Evolutionary conservation across 345 rosid species (phyloP), one percentile per base, ranked within the genome.

Genomic region (Schrenkiella parvula): DNA sequence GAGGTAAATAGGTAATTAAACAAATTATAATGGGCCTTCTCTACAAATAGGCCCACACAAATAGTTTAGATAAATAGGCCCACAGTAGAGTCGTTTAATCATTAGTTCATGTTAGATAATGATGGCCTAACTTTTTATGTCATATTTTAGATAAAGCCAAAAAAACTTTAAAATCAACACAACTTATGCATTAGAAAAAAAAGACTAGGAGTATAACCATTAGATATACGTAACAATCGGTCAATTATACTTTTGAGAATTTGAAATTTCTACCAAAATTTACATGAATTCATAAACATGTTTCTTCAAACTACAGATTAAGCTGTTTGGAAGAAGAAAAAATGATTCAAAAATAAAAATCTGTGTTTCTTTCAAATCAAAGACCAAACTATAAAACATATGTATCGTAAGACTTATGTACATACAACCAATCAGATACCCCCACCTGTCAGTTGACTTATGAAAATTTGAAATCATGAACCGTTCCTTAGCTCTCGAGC

Each of bases 401-500:
- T 8, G 39, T 43, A 9, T 11, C 15, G n/a, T 55, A 55, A 23
- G 4, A 9, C 8, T 4, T 56, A 5, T 56, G n/a, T 69, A 69
- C 73, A 57, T 22, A 0, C 47, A 76, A 25, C 72, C 62, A 69
- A 53, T 73, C 8, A 48, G 15, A 48, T 6, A 8, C 39, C 21
- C 0, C 74, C 70, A 60, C 58, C 18, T 75, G 61, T 35, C 22
- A 11, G n/a, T 31, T 48, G 67, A 66, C 44, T 74, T 66, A 22
- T 1, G 2, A 43, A 60, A n/a, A 1, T 68, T 34, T n/a, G 11
- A 48, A 39, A 55, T 47, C 61, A 37, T 59, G 78, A 78, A 28
- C 78, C 81, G 7, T 62, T 80, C 73, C 70, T 83, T 3, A 62
- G 65, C 3, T 29, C 68, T 1, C 75, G 22, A 15, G 72, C 41